These are phyloP conservation scores for Cyberlindnera veronae DNA, from an alignment of 805 yeast genomes.

Conservation along the genomic window DNA sequence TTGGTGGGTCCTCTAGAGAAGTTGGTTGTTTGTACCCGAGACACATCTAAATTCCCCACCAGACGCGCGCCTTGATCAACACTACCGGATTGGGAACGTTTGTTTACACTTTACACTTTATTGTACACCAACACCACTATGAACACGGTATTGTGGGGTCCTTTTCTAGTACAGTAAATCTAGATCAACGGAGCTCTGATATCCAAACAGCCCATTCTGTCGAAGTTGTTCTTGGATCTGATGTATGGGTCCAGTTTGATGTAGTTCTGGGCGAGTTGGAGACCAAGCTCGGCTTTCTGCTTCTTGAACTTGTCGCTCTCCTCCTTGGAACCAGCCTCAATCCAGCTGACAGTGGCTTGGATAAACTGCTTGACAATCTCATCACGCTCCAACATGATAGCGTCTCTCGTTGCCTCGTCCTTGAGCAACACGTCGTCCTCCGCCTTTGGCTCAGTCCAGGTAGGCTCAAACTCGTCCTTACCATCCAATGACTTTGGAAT, in stretches of 20 bases:
- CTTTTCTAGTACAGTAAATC: neutral
- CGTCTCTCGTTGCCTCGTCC: slow-evolving; percentile 43
- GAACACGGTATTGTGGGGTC: no score
- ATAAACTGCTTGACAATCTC: slow-evolving; percentile 52
- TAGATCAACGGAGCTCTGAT: neutral
- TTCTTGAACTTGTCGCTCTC: slow-evolving; percentile 46
- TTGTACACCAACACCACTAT: no score
- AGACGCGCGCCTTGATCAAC: no score
- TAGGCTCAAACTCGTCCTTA: slow-evolving; percentile 50
- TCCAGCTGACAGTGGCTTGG: slow-evolving; percentile 73
- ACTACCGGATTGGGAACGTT: no score
- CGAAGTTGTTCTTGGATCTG: slow-evolving; percentile 75
- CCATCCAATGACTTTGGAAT: slow-evolving; percentile 81
- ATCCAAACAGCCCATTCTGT: slow-evolving; percentile 53
- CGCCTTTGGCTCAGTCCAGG: slow-evolving; percentile 57
- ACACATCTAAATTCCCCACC: no score
- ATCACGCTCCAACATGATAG: slow-evolving; percentile 49
- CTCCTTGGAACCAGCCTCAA: slow-evolving; percentile 53
- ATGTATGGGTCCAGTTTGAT: slow-evolving; percentile 73
- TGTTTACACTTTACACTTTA: no score
- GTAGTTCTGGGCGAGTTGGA: slow-evolving; percentile 58
- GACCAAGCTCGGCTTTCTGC: slow-evolving; percentile 52
- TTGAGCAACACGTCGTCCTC: slow-evolving; percentile 50
- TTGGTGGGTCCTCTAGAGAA: no score
- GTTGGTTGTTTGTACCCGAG: no score